These are phyloP conservation scores for Pelargonium exstipulatum DNA, from an alignment of 441 rosid species.

Conservation along the genomic window DNA sequence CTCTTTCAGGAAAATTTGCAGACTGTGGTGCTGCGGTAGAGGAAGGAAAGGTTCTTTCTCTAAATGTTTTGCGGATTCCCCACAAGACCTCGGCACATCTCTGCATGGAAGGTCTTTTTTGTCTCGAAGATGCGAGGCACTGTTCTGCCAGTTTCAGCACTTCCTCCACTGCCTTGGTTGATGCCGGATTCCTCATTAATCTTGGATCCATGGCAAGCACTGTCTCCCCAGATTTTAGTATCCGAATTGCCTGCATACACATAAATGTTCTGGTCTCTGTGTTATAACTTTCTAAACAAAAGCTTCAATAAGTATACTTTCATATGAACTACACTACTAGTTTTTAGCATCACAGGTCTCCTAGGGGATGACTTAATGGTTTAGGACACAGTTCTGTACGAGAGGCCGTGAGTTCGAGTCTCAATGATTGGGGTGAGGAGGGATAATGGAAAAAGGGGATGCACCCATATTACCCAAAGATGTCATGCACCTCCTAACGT, in stretches of 20 bases:
- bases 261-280: neutral
- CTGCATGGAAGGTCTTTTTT: conserved; percentile 72
- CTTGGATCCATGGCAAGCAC: conserved; percentile 69
- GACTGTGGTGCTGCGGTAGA: conserved; percentile 18
- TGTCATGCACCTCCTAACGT: too few relatives aligned
- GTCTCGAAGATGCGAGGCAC: conserved; percentile 51
- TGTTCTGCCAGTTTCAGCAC: conserved; percentile 57
- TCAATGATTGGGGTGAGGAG: too few relatives aligned
- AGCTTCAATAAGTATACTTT: too few relatives aligned
- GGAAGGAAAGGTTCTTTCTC: conserved; percentile 32
- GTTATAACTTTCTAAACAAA: too few relatives aligned
- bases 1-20: conserved; percentile 37
- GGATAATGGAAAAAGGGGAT: too few relatives aligned
- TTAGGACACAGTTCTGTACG: too few relatives aligned
- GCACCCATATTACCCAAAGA: too few relatives aligned
- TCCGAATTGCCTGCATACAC: conserved; percentile 61
- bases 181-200: conserved; percentile 55
- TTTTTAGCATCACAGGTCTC: too few relatives aligned
- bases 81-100: conserved; percentile 63
- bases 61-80: conserved; percentile 54
- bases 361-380: too few relatives aligned
- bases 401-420: too few relatives aligned
- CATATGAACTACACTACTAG: too few relatives aligned
- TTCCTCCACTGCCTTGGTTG: conserved; percentile 47
- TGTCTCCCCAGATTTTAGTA: conserved; percentile 47